These are phyloP conservation scores for Penicillium subrubescens DNA, from an alignment of 495 filamentous ascomycete genomes.

Conservation along the genomic window DNA sequence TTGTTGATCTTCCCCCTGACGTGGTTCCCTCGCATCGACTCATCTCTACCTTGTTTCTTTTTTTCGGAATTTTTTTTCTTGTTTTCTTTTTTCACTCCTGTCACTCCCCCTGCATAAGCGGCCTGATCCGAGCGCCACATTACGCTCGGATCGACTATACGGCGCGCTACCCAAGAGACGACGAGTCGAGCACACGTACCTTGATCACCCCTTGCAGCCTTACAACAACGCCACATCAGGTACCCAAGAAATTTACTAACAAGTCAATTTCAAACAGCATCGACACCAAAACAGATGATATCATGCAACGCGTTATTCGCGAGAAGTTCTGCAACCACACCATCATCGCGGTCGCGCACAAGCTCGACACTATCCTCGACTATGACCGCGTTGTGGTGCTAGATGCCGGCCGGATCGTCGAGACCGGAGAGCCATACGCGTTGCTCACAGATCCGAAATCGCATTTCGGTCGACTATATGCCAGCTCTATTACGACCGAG, in stretches of 20 bases:
- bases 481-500: slow-evolving; percentile 28
- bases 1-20: slow-evolving; percentile 19
- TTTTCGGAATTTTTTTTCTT: slow-evolving; percentile 15
- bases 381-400: slow-evolving; percentile 53
- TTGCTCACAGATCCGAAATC: slow-evolving; percentile 35
- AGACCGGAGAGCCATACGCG: slow-evolving; percentile 45
- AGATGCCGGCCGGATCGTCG: slow-evolving; percentile 47
- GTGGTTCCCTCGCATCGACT: slow-evolving; percentile 19
- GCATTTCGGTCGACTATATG: slow-evolving; percentile 37
- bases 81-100: slow-evolving; percentile 6
- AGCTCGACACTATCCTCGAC: slow-evolving; percentile 60
- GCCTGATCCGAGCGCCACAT: slow-evolving; percentile 20
- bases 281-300: slow-evolving; percentile 56
- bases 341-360: slow-evolving; percentile 64
- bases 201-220: slow-evolving; percentile 17
- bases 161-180: background rate
- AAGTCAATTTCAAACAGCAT: slow-evolving; percentile 35
- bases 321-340: slow-evolving; percentile 60
- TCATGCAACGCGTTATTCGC: slow-evolving; percentile 62
- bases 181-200: background rate
- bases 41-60: slow-evolving; percentile 3
- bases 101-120: slow-evolving; percentile 32
- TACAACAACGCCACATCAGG: background rate
- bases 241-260: slow-evolving; percentile 6
- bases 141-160: slow-evolving; percentile 11